Conservation (phyloP, 176 grass and related monocot species). For the Aegilops speltoides region DNA sequence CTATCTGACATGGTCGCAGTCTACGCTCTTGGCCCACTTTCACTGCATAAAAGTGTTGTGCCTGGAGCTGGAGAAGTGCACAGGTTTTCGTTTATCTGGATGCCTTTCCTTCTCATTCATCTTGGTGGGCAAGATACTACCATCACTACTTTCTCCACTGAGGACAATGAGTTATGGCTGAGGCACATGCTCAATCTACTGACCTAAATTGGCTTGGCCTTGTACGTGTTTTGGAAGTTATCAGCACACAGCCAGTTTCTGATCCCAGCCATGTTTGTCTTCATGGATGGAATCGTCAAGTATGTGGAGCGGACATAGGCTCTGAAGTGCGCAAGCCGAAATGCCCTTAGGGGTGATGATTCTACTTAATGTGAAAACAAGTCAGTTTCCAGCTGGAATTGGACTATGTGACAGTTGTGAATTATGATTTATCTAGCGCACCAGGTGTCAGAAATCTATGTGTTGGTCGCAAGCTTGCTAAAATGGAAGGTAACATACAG, state of each 20-base stretch:
- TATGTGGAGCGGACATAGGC: too few species aligned
- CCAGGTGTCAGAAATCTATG: neutral
- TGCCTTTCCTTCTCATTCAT: neutral
- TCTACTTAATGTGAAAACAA: neutral
- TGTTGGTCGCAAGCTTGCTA: neutral
- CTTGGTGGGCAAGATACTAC: too few species aligned
- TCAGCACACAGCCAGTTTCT: neutral
- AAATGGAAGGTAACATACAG: neutral
- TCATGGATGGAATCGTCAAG: neutral
- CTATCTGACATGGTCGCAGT: neutral
- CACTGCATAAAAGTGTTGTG: neutral
- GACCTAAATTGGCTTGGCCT: neutral
- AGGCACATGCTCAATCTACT: neutral
- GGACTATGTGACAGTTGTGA: neutral
- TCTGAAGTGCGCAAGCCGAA: neutral
- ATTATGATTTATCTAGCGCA: neutral
- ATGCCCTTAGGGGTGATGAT: neutral
- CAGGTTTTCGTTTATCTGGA: neutral
- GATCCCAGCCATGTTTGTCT: neutral
- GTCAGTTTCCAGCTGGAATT: neutral
- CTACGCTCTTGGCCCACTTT: neutral
- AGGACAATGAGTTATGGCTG: neutral
- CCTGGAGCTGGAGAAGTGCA: neutral
- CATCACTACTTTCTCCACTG: too few species aligned
- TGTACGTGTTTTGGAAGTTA: slow-evolving; percentile 3